Evolutionary conservation across 2,329 filamentous ascomycete species (phyloP).

Genomic region (Xylaria sp.): DNA sequence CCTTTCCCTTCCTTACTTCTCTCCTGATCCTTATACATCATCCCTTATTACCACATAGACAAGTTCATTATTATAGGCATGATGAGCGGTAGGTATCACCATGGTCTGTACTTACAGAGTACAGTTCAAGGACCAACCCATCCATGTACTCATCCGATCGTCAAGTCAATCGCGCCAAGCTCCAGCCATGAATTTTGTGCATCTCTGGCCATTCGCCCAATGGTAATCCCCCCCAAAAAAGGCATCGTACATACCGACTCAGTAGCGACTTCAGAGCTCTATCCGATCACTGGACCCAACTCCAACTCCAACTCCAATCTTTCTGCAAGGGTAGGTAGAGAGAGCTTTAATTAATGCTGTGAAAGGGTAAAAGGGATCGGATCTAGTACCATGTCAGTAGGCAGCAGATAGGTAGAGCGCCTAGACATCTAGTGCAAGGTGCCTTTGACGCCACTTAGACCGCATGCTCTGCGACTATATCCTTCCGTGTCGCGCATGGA

Average conservation of each 20-base stretch:
- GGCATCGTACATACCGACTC: neutral
- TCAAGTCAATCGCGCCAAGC: neutral
- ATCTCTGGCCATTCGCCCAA: neutral
- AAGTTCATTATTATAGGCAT: neutral
- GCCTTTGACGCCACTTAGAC: conserved; percentile 7
- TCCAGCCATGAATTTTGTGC: neutral
- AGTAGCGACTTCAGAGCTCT: neutral
- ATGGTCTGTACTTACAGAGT: neutral
- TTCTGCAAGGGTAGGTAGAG: neutral
- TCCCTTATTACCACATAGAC: neutral
- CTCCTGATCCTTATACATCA: neutral
- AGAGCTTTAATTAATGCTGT: too few species aligned
- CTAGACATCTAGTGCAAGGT: conserved; percentile 10
- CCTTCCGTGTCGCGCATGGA: conserved; percentile 64
- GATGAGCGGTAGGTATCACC: neutral
- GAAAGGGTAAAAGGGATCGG: neutral
- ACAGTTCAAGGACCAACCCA: neutral
- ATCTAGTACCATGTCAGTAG: conserved; percentile 12
- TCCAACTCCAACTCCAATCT: neutral
- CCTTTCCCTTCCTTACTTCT: neutral
- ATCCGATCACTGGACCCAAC: neutral
- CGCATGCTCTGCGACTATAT: conserved; percentile 31
- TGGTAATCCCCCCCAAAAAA: neutral
- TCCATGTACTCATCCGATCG: neutral
- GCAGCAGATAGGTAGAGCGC: neutral